These are phyloP conservation scores for Mycena citricolor DNA, from an alignment of 1,284 basidiomycete species.

Conservation along the genomic window DNA sequence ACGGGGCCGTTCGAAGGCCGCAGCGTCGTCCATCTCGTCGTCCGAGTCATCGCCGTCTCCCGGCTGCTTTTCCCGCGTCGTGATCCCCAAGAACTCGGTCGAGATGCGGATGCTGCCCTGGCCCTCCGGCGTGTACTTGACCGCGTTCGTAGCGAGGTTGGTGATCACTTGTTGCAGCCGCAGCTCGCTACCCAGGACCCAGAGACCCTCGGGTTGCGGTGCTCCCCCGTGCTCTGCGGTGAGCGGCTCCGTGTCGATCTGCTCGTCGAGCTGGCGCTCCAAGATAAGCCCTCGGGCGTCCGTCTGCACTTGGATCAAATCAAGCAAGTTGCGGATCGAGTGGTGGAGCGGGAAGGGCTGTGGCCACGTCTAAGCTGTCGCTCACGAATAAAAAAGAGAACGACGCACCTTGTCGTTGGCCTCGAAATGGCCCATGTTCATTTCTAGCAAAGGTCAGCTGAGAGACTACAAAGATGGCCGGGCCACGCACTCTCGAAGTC, in stretches of 20 bases:
- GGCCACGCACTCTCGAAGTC: conserved; percentile 33
- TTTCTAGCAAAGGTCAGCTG: conserved; percentile 23
- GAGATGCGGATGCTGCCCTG: conserved; percentile 31
- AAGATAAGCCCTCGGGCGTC: conserved; percentile 43
- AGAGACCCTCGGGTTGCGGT: conserved; percentile 28
- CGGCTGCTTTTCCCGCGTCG: conserved; percentile 15
- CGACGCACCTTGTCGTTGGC: conserved; percentile 24
- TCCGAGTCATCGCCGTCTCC: conserved; percentile 13
- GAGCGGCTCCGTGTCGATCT: conserved; percentile 41
- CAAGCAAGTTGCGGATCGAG: conserved; percentile 46
- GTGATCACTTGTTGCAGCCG: conserved; percentile 44
- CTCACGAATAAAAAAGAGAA: neutral
- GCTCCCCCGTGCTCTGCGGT: conserved; percentile 6
- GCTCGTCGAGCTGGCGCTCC: conserved; percentile 41
- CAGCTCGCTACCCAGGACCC: conserved; percentile 46
- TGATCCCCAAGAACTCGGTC: conserved; percentile 31
- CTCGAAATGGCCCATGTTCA: conserved; percentile 41
- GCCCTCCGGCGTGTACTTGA: conserved; percentile 50
- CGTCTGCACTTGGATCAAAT: conserved; percentile 43
- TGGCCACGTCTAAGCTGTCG: too few relatives aligned
- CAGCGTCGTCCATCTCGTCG: neutral
- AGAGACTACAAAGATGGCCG: neutral
- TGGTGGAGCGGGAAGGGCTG: conserved; percentile 51
- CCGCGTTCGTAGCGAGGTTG: conserved; percentile 37
- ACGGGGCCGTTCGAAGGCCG: neutral